A percentile compares a stretch with the other conserved stretches of the same genome.
Conservation (phyloP, 2,329 filamentous ascomycete genomes). For the Colletotrichum shisoi region DNA sequence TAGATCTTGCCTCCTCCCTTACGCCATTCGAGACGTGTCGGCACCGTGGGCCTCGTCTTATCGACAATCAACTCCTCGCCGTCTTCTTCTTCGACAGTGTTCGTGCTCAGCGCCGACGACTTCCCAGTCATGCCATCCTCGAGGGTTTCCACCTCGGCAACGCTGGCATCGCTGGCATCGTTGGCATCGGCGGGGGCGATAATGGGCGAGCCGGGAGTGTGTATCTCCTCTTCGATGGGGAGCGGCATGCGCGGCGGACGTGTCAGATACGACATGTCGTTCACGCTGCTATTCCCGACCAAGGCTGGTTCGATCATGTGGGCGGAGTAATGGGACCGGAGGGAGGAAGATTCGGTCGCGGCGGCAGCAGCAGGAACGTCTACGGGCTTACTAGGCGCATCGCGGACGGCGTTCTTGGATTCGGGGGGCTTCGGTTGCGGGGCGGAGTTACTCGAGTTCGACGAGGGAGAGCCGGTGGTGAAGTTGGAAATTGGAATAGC, state of each 20-base stretch:
- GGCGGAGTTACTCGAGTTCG: slow-evolving; percentile 39
- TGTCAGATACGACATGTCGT: slow-evolving; percentile 68
- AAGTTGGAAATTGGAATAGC: slow-evolving; percentile 60
- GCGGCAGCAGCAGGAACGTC: slow-evolving; percentile 59
- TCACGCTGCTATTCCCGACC: slow-evolving; percentile 64
- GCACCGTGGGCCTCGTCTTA: slow-evolving; percentile 79
- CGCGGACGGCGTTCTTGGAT: slow-evolving; percentile 40
- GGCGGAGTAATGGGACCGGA: slow-evolving; percentile 50
- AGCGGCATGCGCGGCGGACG: slow-evolving; percentile 89
- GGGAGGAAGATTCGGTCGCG: slow-evolving; percentile 48
- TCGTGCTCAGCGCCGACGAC: slow-evolving; percentile 67
- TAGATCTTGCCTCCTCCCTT: slow-evolving; percentile 87
- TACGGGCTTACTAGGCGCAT: slow-evolving; percentile 64
- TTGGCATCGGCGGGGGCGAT: slow-evolving; percentile 75
- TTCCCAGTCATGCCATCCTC: slow-evolving; percentile 62
- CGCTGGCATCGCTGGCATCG: slow-evolving; percentile 52
- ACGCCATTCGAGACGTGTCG: slow-evolving; percentile 86
- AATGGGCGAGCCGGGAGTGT: slow-evolving; percentile 90
- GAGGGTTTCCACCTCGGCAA: slow-evolving; percentile 63
- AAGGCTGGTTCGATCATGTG: slow-evolving; percentile 54
- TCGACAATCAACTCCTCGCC: slow-evolving; percentile 79
- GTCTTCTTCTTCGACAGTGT: slow-evolving; percentile 78
- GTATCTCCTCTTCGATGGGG: slow-evolving; percentile 89
- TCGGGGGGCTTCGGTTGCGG: slow-evolving; percentile 41
- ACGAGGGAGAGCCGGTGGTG: slow-evolving; percentile 55